Conservation (phyloP, 2,329 filamentous ascomycete genomes). For the Didymosphaeria variabile region DNA sequence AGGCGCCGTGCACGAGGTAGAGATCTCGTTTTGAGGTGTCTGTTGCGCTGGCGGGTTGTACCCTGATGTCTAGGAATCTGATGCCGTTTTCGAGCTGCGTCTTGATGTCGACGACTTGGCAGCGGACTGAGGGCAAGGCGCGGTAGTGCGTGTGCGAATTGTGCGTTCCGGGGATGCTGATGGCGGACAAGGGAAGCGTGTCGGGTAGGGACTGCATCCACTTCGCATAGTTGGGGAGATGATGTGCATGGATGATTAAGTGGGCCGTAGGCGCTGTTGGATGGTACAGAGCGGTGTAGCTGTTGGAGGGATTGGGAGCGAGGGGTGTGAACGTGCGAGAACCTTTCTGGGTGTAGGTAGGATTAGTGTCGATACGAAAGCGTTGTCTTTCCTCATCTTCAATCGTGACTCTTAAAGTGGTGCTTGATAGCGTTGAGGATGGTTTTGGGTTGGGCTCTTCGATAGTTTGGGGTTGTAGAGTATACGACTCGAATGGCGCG, state of each 20-base stretch:
- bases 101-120: slow-evolving; percentile 80
- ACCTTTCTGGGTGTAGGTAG: slow-evolving; percentile 63
- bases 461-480: slow-evolving; percentile 64
- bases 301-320: slow-evolving; percentile 48
- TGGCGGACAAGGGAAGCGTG: slow-evolving; percentile 75
- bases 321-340: slow-evolving; percentile 52
- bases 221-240: slow-evolving; percentile 66
- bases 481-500: slow-evolving; percentile 72
- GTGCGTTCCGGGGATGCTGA: slow-evolving; percentile 95
- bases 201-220: slow-evolving; percentile 85
- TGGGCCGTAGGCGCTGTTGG: slow-evolving; percentile 53
- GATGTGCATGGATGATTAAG: slow-evolving; percentile 39
- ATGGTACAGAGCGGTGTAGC: slow-evolving; percentile 56
- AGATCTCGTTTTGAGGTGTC: slow-evolving; percentile 71
- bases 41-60: slow-evolving; percentile 70
- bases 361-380: slow-evolving; percentile 72
- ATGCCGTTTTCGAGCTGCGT: slow-evolving; percentile 89
- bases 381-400: slow-evolving; percentile 65
- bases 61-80: slow-evolving; percentile 91
- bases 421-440: slow-evolving; percentile 43
- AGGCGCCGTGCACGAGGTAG: slow-evolving; percentile 86
- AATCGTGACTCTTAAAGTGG: slow-evolving; percentile 79
- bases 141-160: slow-evolving; percentile 88
- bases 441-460: slow-evolving; percentile 8
- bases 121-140: slow-evolving; percentile 90